Percentiles rank a stretch among this genome's conserved stretches.
These are phyloP conservation scores for Mycogone perniciosa DNA, from an alignment of 2,329 filamentous ascomycete species.

Conservation along the genomic window DNA sequence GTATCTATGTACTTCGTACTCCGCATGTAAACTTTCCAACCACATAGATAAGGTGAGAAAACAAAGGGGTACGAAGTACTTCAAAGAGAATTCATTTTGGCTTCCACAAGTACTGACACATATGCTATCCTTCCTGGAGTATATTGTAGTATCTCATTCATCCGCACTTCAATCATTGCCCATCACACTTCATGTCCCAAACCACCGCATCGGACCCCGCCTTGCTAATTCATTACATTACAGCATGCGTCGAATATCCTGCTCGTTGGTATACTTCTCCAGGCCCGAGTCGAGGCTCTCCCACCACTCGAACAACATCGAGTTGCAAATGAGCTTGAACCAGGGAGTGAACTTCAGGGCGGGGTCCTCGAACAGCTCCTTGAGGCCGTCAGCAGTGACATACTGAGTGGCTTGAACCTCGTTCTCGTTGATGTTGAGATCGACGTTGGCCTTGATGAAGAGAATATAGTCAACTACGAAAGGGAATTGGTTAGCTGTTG, in stretches of 20 bases:
- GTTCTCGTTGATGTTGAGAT: slow-evolving; percentile 75
- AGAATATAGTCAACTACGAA: slow-evolving; percentile 83
- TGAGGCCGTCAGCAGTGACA: slow-evolving; percentile 75
- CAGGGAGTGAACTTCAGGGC: slow-evolving; percentile 87
- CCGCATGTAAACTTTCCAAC: too few species aligned
- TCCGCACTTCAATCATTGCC: not conserved
- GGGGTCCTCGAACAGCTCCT: slow-evolving; percentile 76
- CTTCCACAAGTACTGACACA: too few species aligned
- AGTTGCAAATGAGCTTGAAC: slow-evolving; percentile 99
- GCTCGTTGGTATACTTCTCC: slow-evolving; percentile 80
- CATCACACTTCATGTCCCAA: not conserved
- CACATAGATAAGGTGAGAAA: too few species aligned
- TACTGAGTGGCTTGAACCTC: slow-evolving; percentile 83
- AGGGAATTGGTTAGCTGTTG: not conserved
- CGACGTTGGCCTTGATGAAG: slow-evolving; percentile 92
- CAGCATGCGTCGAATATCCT: slow-evolving; percentile 78
- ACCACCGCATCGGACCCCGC: not conserved
- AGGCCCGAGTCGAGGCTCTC: slow-evolving; percentile 71
- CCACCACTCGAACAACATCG: slow-evolving; percentile 99
- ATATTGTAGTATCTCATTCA: too few species aligned
- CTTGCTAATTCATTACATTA: not conserved
- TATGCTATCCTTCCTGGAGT: too few species aligned
- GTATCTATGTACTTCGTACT: too few species aligned
- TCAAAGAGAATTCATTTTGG: too few species aligned
- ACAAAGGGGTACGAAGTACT: too few species aligned